Conservation (phyloP, 768 basidiomycete genomes). For the Polyporus arcularius region DNA sequence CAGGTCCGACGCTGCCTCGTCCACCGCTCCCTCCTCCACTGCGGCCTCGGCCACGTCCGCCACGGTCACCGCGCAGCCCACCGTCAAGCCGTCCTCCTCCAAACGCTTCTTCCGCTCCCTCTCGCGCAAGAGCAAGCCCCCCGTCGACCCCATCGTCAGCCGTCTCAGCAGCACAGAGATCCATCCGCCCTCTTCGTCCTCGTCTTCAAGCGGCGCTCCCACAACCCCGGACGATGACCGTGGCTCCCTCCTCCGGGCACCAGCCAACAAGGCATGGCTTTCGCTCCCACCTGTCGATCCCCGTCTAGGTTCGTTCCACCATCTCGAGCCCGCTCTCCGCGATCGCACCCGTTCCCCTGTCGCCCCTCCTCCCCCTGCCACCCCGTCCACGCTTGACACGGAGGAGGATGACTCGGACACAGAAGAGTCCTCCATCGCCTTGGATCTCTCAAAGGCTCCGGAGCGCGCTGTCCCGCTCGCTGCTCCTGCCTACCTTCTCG, state of each 20-base stretch:
- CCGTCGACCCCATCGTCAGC: constrained; percentile 27
- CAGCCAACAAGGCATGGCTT: constrained; percentile 18
- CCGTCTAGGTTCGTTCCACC: constrained; percentile 14
- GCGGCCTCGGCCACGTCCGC: background rate
- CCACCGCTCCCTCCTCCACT: constrained; percentile 15
- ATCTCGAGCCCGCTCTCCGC: constrained; percentile 9
- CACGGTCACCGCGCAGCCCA: constrained; percentile 10
- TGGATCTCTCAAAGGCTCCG: constrained; percentile 15
- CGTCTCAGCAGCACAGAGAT: constrained; percentile 34
- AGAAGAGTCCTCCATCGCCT: constrained; percentile 19
- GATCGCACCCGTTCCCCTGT: constrained; percentile 5
- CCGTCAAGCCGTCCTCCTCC: constrained; percentile 16
- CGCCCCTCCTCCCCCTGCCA: constrained; percentile 6
- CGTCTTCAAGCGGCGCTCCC: constrained; percentile 60
- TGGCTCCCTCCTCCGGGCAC: constrained; percentile 13
- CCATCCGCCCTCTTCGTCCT: constrained; percentile 40
- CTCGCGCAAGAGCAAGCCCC: constrained; percentile 28
- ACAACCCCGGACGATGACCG: constrained; percentile 56
- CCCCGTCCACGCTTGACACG: constrained; percentile 17
- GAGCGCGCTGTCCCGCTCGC: constrained; percentile 22
- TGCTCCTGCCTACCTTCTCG: constrained; percentile 39
- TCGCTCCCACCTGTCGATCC: constrained; percentile 11
- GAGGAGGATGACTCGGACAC: constrained; percentile 13
- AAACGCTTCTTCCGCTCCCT: constrained; percentile 30
- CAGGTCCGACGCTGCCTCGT: constrained; percentile 37